A percentile compares a stretch with the other conserved stretches of the same genome.
Conservation (phyloP, 2,329 filamentous ascomycete genomes). For the Chaetothyriales sp. region DNA sequence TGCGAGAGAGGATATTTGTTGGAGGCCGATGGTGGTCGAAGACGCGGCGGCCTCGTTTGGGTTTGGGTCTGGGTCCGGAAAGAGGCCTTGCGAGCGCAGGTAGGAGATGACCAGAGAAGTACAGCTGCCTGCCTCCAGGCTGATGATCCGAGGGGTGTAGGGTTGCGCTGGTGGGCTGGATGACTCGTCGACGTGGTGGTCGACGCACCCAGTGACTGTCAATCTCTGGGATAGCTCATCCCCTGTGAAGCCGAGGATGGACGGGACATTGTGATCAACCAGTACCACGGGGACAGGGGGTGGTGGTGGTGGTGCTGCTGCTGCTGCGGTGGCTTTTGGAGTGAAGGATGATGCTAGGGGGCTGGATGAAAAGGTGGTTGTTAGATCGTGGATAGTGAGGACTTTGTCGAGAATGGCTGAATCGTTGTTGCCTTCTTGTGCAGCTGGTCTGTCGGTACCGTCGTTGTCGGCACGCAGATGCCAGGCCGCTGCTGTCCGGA, state of each 20-base stretch:
- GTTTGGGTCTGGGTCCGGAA: conserved; percentile 22
- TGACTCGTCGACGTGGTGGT: conserved; percentile 47
- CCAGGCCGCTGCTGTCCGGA: conserved; percentile 37
- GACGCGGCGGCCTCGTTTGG: conserved; percentile 7
- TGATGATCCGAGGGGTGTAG: conserved; percentile 36
- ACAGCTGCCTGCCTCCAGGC: conserved; percentile 42
- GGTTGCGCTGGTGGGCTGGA: conserved; percentile 28
- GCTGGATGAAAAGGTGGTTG: conserved; percentile 6
- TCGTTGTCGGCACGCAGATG: conserved; percentile 19
- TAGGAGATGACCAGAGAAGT: conserved; percentile 41
- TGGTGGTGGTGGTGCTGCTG: background rate
- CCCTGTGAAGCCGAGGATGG: conserved; percentile 16
- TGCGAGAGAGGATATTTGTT: conserved; percentile 30
- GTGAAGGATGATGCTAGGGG: background rate
- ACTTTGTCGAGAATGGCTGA: conserved; percentile 20
- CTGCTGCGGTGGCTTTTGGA: background rate
- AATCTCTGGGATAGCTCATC: conserved; percentile 27
- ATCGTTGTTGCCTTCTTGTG: background rate
- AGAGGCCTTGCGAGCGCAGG: conserved; percentile 31
- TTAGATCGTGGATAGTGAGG: conserved; percentile 28
- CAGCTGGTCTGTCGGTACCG: conserved; percentile 11
- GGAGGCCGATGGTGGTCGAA: conserved; percentile 21
- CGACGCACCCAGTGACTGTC: conserved; percentile 40
- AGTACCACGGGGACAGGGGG: conserved; percentile 20
- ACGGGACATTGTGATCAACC: conserved; percentile 33